Conservation (phyloP, 2,329 filamentous ascomycete genomes). For the Aureobasidium uvarum region DNA sequence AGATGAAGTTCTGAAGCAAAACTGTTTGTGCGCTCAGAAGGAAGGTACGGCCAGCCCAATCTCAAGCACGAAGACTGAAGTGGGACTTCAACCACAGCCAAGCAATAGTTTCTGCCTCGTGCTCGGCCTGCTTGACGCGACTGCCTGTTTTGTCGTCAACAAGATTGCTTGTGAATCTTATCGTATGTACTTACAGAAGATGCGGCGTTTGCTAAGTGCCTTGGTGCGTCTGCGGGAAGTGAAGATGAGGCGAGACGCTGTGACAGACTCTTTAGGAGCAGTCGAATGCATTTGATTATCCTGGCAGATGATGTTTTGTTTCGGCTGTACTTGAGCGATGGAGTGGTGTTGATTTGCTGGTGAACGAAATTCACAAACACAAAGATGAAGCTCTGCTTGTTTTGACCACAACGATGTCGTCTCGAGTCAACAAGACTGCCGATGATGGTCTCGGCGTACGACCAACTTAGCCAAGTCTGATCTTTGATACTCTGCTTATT, state of each 20-base stretch:
- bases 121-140: background rate
- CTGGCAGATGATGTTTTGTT: too few relatives aligned
- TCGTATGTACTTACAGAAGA: background rate
- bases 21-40: background rate
- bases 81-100: constrained; percentile 3
- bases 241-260: background rate
- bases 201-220: background rate
- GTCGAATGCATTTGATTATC: background rate
- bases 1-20: too few relatives aligned
- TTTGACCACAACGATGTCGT: background rate
- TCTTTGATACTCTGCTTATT: background rate
- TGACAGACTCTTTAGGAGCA: background rate
- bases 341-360: background rate
- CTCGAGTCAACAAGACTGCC: background rate
- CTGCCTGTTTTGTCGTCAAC: background rate
- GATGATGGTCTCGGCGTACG: background rate
- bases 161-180: background rate
- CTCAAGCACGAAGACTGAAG: constrained; percentile 2
- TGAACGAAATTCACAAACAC: too few relatives aligned
- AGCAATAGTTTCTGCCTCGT: background rate
- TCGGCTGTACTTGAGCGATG: background rate
- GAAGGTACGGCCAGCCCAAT: background rate
- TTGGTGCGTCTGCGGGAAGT: constrained; percentile 2
- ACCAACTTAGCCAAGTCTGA: background rate
- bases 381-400: background rate